Percentiles rank a stretch among this genome's conserved stretches.
phyloP scores from a whole-genome alignment of 2,329 filamentous ascomycete species.

The Coniella lustricola region DNA sequence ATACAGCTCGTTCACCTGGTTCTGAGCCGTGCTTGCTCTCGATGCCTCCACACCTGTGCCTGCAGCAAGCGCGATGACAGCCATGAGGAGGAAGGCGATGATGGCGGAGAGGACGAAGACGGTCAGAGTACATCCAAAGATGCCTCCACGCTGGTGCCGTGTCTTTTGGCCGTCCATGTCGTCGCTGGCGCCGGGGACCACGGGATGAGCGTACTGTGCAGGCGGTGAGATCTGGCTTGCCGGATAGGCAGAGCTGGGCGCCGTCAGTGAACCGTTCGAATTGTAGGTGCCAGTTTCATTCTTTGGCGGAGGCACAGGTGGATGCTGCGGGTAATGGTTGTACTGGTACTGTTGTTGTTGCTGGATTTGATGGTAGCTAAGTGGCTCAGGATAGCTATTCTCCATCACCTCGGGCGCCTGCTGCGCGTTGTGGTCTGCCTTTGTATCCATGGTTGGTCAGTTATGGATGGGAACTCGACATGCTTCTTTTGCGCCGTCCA shows the following conservation, averaged over 20 bases:
- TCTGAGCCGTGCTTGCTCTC: slow-evolving; percentile 31
- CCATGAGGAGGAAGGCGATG: slow-evolving; percentile 32
- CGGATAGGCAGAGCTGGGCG: slow-evolving; percentile 10
- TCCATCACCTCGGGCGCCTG: slow-evolving; percentile 13
- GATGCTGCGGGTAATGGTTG: slow-evolving; percentile 4
- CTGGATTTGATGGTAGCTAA: not conserved
- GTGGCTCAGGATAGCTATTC: slow-evolving; percentile 10
- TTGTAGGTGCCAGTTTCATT: slow-evolving; percentile 3
- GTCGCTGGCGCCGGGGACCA: not conserved
- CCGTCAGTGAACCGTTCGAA: not conserved
- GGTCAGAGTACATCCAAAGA: slow-evolving; percentile 31
- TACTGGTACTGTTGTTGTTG: slow-evolving; percentile 3
- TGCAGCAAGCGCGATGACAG: slow-evolving; percentile 38
- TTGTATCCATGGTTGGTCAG: slow-evolving; percentile 3
- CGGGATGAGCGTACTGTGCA: not conserved
- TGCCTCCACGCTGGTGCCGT: slow-evolving; percentile 6
- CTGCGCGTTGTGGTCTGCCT: slow-evolving; percentile 7
- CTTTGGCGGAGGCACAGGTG: slow-evolving; percentile 3
- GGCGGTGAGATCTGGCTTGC: slow-evolving; percentile 10
- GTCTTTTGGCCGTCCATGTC: not conserved
- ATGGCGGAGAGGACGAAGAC: slow-evolving; percentile 35
- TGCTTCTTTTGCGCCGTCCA: not conserved
- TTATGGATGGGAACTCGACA: not conserved
- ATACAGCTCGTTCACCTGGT: slow-evolving; percentile 25
- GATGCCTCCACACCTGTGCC: slow-evolving; percentile 35